Conservation (phyloP, 106 monocot genomes). For the Allium cepa region DNA sequence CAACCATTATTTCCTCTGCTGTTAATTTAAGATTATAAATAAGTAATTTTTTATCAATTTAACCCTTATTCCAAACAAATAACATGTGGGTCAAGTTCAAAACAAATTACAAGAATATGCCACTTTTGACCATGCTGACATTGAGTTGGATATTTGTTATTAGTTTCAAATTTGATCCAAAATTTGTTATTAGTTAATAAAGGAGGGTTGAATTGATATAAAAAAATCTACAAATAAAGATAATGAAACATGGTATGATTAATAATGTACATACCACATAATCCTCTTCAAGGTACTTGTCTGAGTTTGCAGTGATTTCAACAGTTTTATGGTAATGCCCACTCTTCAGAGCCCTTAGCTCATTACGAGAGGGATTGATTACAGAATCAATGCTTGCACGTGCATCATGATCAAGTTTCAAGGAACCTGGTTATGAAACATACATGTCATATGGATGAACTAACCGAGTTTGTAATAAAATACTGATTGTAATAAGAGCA, state of each 20-base stretch:
- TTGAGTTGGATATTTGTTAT: background rate
- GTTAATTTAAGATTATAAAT: background rate
- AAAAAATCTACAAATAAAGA: background rate
- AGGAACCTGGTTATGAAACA: constrained; percentile 36
- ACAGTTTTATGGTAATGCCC: constrained; percentile 63
- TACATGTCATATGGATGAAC: too few species aligned
- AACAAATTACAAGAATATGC: background rate
- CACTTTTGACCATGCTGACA: background rate
- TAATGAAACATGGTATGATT: background rate
- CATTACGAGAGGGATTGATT: constrained; percentile 39
- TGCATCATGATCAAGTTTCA: constrained; percentile 85
- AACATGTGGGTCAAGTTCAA: background rate
- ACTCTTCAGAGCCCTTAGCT: constrained; percentile 45
- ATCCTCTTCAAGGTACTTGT: constrained; percentile 76
- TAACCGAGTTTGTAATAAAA: background rate
- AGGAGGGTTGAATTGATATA: background rate
- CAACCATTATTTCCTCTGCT: background rate
- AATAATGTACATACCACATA: constrained; percentile 53
- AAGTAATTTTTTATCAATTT: background rate
- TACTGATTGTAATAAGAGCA: background rate
- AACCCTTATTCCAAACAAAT: too few species aligned
- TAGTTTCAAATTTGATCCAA: background rate
- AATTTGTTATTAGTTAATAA: background rate
- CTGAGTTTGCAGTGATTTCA: constrained; percentile 63
- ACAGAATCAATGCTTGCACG: constrained; percentile 45